Base-by-base conservation (phyloP, 2,329 filamentous ascomycete genomes). In the Monosporascus ibericus region DNA sequence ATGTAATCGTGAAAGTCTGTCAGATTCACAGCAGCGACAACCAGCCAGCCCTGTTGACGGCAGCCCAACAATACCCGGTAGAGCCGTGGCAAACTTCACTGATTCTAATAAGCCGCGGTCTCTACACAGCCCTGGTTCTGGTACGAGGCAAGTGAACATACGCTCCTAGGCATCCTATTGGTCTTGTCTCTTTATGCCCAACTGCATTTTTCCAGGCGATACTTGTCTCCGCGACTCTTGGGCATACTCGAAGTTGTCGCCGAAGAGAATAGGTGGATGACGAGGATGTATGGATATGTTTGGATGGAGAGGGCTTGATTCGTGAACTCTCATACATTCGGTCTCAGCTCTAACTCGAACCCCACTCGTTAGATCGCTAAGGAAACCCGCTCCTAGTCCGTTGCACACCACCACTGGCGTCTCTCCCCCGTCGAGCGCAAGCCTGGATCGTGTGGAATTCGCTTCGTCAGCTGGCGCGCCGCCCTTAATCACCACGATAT, bases 301-400 rank as follows among this genome's bases (percentile, higher is more conserved):
- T 30, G n/a, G 18, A 48, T 25, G 20, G 9, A 48, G 46, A 37
- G 30, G 38, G 48, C 49, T 22, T 48, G 48, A 36, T 52, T 48
- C 50, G 47, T 48, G 50, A 44, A 52, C 51, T 54, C 39, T 49
- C 47, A 54, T 52, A 52, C 54, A 53, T 54, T 62, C 58, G 49
- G 68, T 56, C 60, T 54, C 58, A 55, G 56, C 61, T 64, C 66
- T 66, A 63, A 70, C 62, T 62, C 54, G 53, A 63, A 63, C 66
- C 55, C 59, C 60, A 54, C 60, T 60, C 55, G 51, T 51, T 54
- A 55, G 78, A 74, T 76, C 73, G 50, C 72, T 69, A 60, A 71
- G 74, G 64, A 75, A 72, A 63, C 65, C 71, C 52, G 69, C 73
- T 55, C 75, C 77, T 44, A 81, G 77, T 61, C 78, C 78, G 58